These are phyloP conservation scores for Terfezia claveryi DNA, from an alignment of 495 filamentous ascomycete species.

Conservation along the genomic window DNA sequence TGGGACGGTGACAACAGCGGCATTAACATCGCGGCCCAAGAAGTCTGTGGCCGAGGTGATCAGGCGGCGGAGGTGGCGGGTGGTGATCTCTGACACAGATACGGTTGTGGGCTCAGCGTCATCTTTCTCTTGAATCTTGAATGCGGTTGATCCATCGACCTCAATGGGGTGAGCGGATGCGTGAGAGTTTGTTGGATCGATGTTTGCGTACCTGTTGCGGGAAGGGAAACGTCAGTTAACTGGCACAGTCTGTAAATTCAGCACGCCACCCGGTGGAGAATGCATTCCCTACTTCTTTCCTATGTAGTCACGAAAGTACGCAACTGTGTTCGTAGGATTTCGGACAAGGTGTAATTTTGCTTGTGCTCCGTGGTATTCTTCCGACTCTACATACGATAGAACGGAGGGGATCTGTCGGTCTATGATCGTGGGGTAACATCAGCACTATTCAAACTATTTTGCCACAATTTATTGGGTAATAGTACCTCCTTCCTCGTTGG, in stretches of 20 bases:
- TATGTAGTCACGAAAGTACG: conserved; percentile 86
- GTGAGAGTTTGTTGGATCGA: conserved; percentile 89
- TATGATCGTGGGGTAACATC: conserved; percentile 17
- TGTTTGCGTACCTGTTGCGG: conserved; percentile 18
- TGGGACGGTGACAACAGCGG: conserved; percentile 79
- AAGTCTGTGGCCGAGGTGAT: conserved; percentile 71
- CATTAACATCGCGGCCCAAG: conserved; percentile 74
- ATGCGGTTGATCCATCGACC: conserved; percentile 47
- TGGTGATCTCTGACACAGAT: conserved; percentile 64
- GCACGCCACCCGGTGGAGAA: background rate
- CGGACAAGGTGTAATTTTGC: conserved; percentile 82
- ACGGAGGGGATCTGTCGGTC: conserved; percentile 93
- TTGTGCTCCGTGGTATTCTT: conserved; percentile 91
- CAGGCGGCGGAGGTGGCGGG: conserved; percentile 65
- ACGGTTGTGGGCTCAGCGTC: conserved; percentile 46
- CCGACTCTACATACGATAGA: conserved; percentile 79
- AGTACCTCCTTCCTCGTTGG: conserved; percentile 94
- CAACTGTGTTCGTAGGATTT: conserved; percentile 77
- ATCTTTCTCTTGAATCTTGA: conserved; percentile 58
- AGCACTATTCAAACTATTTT: conserved; percentile 1
- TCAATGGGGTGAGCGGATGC: conserved; percentile 78
- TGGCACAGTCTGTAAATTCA: background rate
- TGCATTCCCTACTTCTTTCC: conserved; percentile 51
- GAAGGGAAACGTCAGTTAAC: conserved; percentile 1
- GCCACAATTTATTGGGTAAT: conserved; percentile 2